phyloP scores from a whole-genome alignment of 495 filamentous ascomycete species.

The Talaromyces nanjingensis region DNA sequence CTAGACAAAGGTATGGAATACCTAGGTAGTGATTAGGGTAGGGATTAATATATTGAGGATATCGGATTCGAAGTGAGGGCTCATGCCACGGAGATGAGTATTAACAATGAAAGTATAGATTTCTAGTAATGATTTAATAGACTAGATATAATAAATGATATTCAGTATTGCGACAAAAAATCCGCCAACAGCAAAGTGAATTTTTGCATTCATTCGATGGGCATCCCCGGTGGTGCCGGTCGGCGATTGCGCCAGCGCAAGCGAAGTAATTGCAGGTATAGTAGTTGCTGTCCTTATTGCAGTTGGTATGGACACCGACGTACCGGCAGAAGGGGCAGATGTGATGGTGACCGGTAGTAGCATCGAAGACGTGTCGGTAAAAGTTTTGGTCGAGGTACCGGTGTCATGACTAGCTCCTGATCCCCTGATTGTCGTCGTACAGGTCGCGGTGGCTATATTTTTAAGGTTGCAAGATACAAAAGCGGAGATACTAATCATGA shows the following conservation, averaged over 20 bases:
- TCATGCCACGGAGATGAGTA: background rate
- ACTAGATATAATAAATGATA: background rate
- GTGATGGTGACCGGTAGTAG: constrained; percentile 1
- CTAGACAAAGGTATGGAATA: background rate
- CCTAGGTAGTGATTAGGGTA: too few relatives aligned
- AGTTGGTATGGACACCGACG: background rate
- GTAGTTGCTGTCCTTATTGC: background rate
- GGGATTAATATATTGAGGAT: background rate
- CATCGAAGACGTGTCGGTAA: background rate
- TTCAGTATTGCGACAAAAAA: background rate
- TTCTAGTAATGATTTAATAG: background rate
- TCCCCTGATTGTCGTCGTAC: background rate
- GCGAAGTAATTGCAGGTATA: background rate
- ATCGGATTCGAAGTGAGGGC: background rate
- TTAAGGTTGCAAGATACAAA: background rate
- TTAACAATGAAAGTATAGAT: background rate
- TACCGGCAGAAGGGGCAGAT: background rate
- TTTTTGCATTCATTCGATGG: background rate
- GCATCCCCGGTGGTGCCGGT: background rate
- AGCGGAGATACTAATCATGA: background rate
- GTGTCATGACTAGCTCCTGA: background rate
- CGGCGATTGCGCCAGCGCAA: background rate
- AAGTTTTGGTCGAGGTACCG: background rate
- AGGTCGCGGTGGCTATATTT: background rate
- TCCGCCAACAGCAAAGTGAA: background rate